These are phyloP conservation scores for Lactifluus piperatus DNA, from an alignment of 768 basidiomycete genomes.

Conservation along the genomic window DNA sequence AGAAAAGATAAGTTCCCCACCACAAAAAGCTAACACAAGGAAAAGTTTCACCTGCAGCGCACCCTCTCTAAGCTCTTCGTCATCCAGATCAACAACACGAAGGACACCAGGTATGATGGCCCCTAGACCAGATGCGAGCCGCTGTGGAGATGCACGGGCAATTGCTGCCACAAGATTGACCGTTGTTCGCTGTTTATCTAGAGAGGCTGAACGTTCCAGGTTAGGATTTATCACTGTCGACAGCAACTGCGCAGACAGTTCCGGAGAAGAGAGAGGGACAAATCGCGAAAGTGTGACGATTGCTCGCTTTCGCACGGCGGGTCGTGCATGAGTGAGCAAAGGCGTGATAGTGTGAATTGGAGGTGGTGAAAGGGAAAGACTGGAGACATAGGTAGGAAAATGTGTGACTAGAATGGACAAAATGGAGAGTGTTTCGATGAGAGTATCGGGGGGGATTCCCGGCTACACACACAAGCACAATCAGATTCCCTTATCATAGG, in stretches of 20 bases:
- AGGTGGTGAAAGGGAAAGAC: slow-evolving; percentile 41
- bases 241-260: slow-evolving; percentile 55
- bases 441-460: slow-evolving; percentile 67
- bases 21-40: neutral
- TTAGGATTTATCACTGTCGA: slow-evolving; percentile 51
- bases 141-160: slow-evolving; percentile 61
- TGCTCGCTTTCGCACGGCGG: slow-evolving; percentile 88
- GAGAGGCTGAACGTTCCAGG: slow-evolving; percentile 39
- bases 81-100: slow-evolving; percentile 60
- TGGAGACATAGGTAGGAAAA: slow-evolving; percentile 62
- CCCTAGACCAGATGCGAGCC: slow-evolving; percentile 50
- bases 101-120: slow-evolving; percentile 65
- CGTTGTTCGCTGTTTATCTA: slow-evolving; percentile 70
- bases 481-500: neutral
- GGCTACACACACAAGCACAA: slow-evolving; percentile 31
- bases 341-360: slow-evolving; percentile 63
- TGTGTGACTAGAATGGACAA: slow-evolving; percentile 83
- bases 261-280: slow-evolving; percentile 59
- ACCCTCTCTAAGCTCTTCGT: slow-evolving; percentile 78
- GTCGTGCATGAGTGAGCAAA: slow-evolving; percentile 63
- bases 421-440: slow-evolving; percentile 77
- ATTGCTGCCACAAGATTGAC: slow-evolving; percentile 75
- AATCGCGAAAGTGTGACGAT: slow-evolving; percentile 82
- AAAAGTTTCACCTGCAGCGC: slow-evolving; percentile 53
- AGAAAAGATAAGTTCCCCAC: neutral